Conservation (phyloP, 768 basidiomycete genomes). For the Dioszegia hungarica region DNA sequence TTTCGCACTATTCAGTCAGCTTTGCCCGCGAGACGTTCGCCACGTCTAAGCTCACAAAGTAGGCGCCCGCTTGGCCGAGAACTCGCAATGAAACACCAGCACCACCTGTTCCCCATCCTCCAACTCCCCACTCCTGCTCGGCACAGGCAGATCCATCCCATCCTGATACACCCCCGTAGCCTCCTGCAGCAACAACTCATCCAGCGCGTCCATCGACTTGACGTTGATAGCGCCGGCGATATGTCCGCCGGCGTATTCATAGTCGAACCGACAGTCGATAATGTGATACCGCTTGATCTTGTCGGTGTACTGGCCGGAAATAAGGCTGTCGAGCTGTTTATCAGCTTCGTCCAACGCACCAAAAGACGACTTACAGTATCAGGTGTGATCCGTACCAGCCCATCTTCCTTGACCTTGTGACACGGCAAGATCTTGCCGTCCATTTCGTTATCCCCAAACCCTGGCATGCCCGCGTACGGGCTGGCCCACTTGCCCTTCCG, state of each 20-base stretch:
- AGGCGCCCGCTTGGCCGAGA: slow-evolving; percentile 88
- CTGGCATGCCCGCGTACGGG: slow-evolving; percentile 58
- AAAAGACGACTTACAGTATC: slow-evolving; percentile 61
- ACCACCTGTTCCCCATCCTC: slow-evolving; percentile 64
- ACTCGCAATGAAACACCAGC: slow-evolving; percentile 96
- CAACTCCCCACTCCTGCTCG: slow-evolving; percentile 62
- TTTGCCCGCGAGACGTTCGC: not conserved
- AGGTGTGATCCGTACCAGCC: slow-evolving; percentile 79
- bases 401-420: slow-evolving; percentile 88
- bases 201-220: slow-evolving; percentile 71
- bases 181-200: slow-evolving; percentile 65
- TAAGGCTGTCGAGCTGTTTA: slow-evolving; percentile 65
- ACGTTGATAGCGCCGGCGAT: slow-evolving; percentile 87
- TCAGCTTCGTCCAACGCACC: slow-evolving; percentile 8
- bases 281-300: slow-evolving; percentile 67
- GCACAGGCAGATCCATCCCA: slow-evolving; percentile 49
- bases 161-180: slow-evolving; percentile 35
- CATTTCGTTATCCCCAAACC: slow-evolving; percentile 89
- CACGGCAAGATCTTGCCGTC: slow-evolving; percentile 91
- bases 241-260: slow-evolving; percentile 92
- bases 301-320: slow-evolving; percentile 67
- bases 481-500: slow-evolving; percentile 23
- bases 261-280: slow-evolving; percentile 96
- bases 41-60: slow-evolving; percentile 65
- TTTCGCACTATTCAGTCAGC: slow-evolving; percentile 64